Percentiles rank a stretch among this genome's conserved stretches.
phyloP scores from a whole-genome alignment of 2,329 filamentous ascomycete genomes.

The Huntiella bhutanensis region DNA sequence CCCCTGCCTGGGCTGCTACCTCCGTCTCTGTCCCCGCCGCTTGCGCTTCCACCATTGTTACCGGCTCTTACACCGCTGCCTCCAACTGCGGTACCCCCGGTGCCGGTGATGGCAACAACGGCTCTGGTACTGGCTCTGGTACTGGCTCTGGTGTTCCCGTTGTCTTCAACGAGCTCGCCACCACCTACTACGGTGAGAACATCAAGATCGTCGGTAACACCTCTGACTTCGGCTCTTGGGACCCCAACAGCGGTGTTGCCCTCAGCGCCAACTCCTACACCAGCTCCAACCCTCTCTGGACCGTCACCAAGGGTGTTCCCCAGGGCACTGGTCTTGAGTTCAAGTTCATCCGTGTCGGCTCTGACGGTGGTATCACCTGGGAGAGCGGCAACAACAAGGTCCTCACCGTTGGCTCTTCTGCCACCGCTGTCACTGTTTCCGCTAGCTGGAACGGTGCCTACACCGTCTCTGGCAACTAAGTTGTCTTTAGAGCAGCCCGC shows the following conservation, averaged over 20 bases:
- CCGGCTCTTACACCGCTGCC: constrained; percentile 28
- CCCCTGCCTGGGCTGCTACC: constrained; percentile 34
- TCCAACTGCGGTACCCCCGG: constrained; percentile 16
- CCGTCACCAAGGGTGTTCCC: constrained; percentile 31
- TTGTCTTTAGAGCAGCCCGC: background rate
- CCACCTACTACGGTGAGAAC: constrained; percentile 41
- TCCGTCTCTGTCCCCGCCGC: constrained; percentile 28
- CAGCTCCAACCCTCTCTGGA: constrained; percentile 41
- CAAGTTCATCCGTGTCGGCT: constrained; percentile 46
- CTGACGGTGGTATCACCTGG: constrained; percentile 39
- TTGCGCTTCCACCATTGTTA: constrained; percentile 28
- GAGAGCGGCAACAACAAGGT: constrained; percentile 39
- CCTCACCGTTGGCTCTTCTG: constrained; percentile 19
- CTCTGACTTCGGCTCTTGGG: constrained; percentile 43
- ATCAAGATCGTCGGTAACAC: constrained; percentile 46
- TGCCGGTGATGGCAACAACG: constrained; percentile 12
- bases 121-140: constrained; percentile 8
- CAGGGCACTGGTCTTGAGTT: constrained; percentile 41
- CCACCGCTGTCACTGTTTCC: constrained; percentile 15
- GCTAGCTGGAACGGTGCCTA: constrained; percentile 19
- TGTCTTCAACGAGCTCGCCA: constrained; percentile 40
- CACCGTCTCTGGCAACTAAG: constrained; percentile 2
- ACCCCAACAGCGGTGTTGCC: constrained; percentile 30
- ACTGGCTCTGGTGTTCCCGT: constrained; percentile 19
- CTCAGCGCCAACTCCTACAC: constrained; percentile 43